Conservation (phyloP, 495 filamentous ascomycete genomes). For the Penicillium diatomitis region DNA sequence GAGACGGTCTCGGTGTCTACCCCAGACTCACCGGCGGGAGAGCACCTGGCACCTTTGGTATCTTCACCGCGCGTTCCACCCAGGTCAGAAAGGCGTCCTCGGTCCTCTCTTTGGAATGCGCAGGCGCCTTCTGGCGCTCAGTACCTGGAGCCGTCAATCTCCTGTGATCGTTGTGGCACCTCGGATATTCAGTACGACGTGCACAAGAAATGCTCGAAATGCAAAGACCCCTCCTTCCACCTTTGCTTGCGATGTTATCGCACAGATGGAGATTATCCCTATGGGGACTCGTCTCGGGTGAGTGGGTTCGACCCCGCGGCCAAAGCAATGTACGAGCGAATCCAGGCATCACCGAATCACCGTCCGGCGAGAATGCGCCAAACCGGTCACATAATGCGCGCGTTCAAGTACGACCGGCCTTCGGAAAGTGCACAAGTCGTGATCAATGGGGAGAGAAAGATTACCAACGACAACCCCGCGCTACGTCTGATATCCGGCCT, state of each 20-base stretch:
- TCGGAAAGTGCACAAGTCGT: slow-evolving; percentile 20
- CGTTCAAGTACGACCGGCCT: slow-evolving; percentile 58
- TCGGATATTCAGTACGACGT: slow-evolving; percentile 68
- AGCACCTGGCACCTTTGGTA: not conserved
- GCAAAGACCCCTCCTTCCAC: slow-evolving; percentile 61
- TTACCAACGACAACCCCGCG: slow-evolving; percentile 56
- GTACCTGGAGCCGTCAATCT: slow-evolving; percentile 61
- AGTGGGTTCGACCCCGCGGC: slow-evolving; percentile 64
- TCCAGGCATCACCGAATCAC: slow-evolving; percentile 31
- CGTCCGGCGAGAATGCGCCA: slow-evolving; percentile 32
- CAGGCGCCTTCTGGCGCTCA: slow-evolving; percentile 29
- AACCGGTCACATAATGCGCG: slow-evolving; percentile 56
- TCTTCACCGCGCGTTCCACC: slow-evolving; percentile 16
- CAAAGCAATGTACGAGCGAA: slow-evolving; percentile 43
- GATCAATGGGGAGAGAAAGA: slow-evolving; percentile 17
- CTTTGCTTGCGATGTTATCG: slow-evolving; percentile 75
- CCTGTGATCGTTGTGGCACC: slow-evolving; percentile 58
- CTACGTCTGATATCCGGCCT: slow-evolving; percentile 64
- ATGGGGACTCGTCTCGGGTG: slow-evolving; percentile 35
- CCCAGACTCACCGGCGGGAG: slow-evolving; percentile 6
- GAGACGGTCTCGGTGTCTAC: slow-evolving; percentile 12
- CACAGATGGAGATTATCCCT: slow-evolving; percentile 58
- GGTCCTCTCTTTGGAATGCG: slow-evolving; percentile 25
- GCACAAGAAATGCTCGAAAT: slow-evolving; percentile 67
- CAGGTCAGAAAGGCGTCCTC: slow-evolving; percentile 22